These are phyloP conservation scores for Cladophialophora exuberans DNA, from an alignment of 2,329 filamentous ascomycete species.

Conservation along the genomic window DNA sequence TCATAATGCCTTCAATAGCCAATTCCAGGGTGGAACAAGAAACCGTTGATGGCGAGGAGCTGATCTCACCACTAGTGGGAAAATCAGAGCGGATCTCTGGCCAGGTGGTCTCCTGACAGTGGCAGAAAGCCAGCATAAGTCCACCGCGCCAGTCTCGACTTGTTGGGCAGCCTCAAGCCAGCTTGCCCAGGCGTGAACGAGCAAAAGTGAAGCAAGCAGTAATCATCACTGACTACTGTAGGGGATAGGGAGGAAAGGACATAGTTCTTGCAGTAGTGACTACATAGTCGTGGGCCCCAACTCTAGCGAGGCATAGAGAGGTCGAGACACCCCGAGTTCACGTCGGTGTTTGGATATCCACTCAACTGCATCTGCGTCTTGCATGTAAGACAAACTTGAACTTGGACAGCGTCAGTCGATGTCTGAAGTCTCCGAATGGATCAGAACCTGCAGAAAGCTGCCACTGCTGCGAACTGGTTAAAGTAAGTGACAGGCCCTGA, in stretches of 20 bases:
- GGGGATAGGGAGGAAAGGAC: background rate
- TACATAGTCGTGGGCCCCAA: background rate
- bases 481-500: too few relatives aligned
- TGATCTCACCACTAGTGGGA: too few relatives aligned
- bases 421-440: background rate
- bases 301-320: background rate
- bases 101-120: constrained; percentile 19
- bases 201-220: constrained; percentile 14
- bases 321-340: background rate
- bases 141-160: constrained; percentile 25
- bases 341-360: constrained; percentile 2
- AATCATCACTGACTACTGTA: background rate
- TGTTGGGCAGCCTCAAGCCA: constrained; percentile 1
- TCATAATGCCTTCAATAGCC: too few relatives aligned
- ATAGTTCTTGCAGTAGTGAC: constrained; percentile 12
- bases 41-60: too few relatives aligned
- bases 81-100: too few relatives aligned
- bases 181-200: constrained; percentile 3
- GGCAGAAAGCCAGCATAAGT: constrained; percentile 4
- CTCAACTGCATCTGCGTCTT: constrained; percentile 1
- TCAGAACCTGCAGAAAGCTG: background rate
- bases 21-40: too few relatives aligned
- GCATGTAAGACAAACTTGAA: constrained; percentile 20
- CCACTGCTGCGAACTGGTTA: too few relatives aligned
- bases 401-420: background rate